Base-by-base conservation (phyloP, 352 stramenopile species). In the Phytopythium oedochilum region DNA sequence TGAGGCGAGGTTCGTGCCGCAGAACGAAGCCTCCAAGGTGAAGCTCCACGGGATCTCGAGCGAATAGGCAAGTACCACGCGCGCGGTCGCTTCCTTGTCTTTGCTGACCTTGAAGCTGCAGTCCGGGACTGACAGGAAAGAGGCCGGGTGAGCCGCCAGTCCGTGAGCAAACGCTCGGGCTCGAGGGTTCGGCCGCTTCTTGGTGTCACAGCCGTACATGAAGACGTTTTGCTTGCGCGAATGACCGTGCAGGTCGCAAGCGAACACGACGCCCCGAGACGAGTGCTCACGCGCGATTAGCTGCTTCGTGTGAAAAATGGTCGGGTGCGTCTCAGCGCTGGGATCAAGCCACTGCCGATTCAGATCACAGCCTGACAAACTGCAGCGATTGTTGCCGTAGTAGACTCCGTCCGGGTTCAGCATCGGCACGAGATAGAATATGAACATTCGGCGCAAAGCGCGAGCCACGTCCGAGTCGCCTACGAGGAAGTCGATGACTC, bases 361-460 rank as follows among this genome's bases (percentile, higher is more conserved):
- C 34, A 97, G 65, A 53, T 97, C 90, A 42, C 69, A 88, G 35
- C 64, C 83, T 15, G 75, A 85, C 3, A 97, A 68, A 2, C 75
- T 88, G 55, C 86, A 97, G 17, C 94, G 83, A 60, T 94, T 97
- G 63, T 98, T 98, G 22, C 94, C 94, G 42, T 82, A 89, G 56
- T 94, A 87, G 6, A 98, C 94, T 14, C 94, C 94, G 52, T 98
- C 94, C 0, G 94, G 94, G 48, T 98, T 98, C 10, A 98, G 73
- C 60, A 98, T 96, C 1, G 94, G 94, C 2, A 98, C 78, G 36
- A 98, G 73, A 29, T 92, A 80, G 58, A 98, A 97, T 5, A 98
- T 65, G 59, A 96, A 97, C n/a, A 94, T 70, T 14, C 75, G 65
- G 11, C 94, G 81, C 28, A 98, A 69, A 7, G 88, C 53, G 5